Evolutionary conservation across 169 alveolate species (phyloP).

Genomic region (Theileria parva): DNA sequence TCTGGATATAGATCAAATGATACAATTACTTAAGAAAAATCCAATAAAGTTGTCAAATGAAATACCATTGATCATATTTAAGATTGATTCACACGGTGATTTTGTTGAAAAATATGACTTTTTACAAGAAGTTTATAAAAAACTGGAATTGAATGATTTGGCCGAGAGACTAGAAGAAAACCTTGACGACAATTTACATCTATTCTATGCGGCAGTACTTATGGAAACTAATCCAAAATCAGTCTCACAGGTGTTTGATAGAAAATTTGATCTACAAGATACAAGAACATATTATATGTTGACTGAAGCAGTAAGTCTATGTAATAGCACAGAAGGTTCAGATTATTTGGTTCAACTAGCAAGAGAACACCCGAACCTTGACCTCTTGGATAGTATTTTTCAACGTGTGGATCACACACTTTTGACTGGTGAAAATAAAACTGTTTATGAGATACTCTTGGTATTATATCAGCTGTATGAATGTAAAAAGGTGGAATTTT

Average conservation of each 20-base stretch:
- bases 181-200: neutral
- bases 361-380: neutral
- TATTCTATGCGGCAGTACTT: neutral
- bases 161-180: neutral
- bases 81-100: neutral
- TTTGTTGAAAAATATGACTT: neutral
- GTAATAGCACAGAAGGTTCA: neutral
- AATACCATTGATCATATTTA: neutral
- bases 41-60: neutral
- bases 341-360: neutral
- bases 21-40: neutral
- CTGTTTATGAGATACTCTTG: neutral
- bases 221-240: neutral
- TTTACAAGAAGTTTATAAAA: neutral
- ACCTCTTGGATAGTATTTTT: neutral
- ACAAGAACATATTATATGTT: neutral
- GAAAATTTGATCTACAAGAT: neutral
- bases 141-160: neutral
- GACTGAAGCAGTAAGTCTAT: neutral
- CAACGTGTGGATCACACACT: slow-evolving; percentile 4
- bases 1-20: neutral
- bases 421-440: neutral
- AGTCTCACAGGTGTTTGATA: neutral
- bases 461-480: neutral
- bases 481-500: neutral